Evolutionary conservation across 768 basidiomycete species (phyloP), one percentile per base, ranked within the genome.

Genomic region (Serendipita sp.): DNA sequence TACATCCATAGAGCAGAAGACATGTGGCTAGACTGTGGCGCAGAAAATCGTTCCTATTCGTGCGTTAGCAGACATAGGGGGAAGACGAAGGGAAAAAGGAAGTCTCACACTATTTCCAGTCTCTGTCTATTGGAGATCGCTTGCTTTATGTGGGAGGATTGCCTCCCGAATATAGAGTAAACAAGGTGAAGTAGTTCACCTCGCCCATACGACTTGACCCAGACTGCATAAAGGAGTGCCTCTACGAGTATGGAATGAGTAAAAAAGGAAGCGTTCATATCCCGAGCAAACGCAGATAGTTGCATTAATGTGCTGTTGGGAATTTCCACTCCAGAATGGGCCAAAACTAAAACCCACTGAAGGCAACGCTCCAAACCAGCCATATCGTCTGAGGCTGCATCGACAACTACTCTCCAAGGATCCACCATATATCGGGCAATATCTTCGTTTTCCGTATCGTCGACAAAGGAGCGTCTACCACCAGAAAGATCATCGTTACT

Each of bases 1-100:
- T 82, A 68, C 84, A 88, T 4, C 88, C 88, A 68, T 83, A 86
- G 30, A 87, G 70, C 2, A 86, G 72, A 44, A 88, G 75, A 71
- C 83, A 86, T 8, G 78, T 74, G 15, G 80, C 80, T 34, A 89
- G 70, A 1, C 83, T 84, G n/a, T 78, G 75, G 3, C 84, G 79
- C 56, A 89, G 78, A 66, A 88, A 84, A 15, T 70, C 48, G 32
- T 62, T 13, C 23, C 70, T 74, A 52, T 13, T 47, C 36, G 67
- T 66, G 38, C 13, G 3, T 45, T 65, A 44, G 64, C 16, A 13
- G 52, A 41, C 38, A 64, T 30, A 15, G 41, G 51, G 23, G 23
- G 23, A 23, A 23, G 23, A 23, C 23, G 23, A 23, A 38, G 18
- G 23, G 64, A 23, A 64, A 18, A 8, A 45, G 4, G 11, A 60